Evolutionary conservation across 2,329 filamentous ascomycete species (phyloP).

Genomic region (Monosporascus sp.): DNA sequence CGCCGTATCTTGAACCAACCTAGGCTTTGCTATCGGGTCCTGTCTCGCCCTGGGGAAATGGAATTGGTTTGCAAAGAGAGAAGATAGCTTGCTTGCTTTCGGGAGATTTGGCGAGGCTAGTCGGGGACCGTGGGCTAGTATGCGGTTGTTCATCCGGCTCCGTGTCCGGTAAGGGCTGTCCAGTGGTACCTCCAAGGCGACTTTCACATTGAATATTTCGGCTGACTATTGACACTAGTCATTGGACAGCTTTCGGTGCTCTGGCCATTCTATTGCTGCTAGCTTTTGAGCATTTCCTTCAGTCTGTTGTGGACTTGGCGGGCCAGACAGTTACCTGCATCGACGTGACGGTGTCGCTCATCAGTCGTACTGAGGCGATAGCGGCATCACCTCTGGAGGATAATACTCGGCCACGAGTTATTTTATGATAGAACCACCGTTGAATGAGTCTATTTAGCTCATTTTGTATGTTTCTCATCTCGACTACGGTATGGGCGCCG

Average conservation of each 20-base stretch:
- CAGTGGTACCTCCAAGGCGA: not conserved
- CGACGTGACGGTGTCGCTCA: not conserved
- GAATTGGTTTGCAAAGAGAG: constrained; percentile 15
- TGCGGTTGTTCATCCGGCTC: constrained; percentile 13
- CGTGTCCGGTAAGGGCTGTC: constrained; percentile 8
- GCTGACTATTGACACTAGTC: not conserved
- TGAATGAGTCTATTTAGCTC: too few species aligned
- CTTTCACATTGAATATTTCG: not conserved
- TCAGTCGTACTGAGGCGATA: constrained; percentile 1
- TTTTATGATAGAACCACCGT: too few species aligned
- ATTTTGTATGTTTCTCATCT: too few species aligned
- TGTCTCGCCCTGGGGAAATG: constrained; percentile 19
- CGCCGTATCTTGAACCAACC: constrained; percentile 8
- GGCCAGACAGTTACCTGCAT: constrained; percentile 3
- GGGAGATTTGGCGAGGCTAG: constrained; percentile 21
- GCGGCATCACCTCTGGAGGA: not conserved
- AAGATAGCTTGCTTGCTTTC: constrained; percentile 12
- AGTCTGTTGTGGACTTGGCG: constrained; percentile 13
- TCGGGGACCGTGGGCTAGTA: constrained; percentile 16
- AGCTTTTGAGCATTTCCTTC: constrained; percentile 14
- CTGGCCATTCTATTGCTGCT: constrained; percentile 9
- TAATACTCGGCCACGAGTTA: too few species aligned
- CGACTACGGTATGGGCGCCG: too few species aligned
- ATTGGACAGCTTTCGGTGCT: constrained; percentile 12
- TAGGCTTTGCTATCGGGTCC: constrained; percentile 17